Evolutionary conservation across 2,329 filamentous ascomycete genomes (phyloP), one percentile per base, ranked within the genome.

Genomic region (Didymella glomerata): DNA sequence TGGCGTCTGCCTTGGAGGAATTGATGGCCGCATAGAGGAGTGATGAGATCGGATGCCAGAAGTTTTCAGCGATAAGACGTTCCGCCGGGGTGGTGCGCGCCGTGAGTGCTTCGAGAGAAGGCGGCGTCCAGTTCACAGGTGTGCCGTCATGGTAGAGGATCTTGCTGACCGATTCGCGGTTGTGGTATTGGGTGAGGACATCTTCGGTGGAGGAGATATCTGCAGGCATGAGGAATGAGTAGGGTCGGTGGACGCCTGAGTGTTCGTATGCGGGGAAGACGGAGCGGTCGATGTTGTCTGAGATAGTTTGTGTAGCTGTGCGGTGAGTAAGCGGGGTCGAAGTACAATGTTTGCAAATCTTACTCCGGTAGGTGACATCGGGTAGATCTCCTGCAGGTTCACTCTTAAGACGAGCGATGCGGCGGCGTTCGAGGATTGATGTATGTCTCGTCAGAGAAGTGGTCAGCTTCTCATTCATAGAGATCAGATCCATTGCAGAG

Each of bases 381-480:
- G 68, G 65, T 5, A 66, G 13, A 5, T 64, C 52, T 7, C 74
- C 70, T 2, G 64, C 55, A 9, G 62, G 45, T 5, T 70, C 68
- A 24, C 73, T 69, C 47, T 64, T 71, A 3, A 76, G 49, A 30
- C 73, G 71, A 49, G 70, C 67, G 53, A 76, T 70, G 3, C 72
- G 67, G 27, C 72, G 68, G 16, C 69, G 67, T 53, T 76, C 74
- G n/a, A 71, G 55, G 9, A 71, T 52, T 42, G 71, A 71, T 10
- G 74, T 58, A 51, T 75, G 70, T 52, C 73, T 75, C 27, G 73
- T 74, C 51, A 73, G 50, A 42, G 73, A 76, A 8, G 56, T 62
- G 6, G 58, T 65, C 20, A 76, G 50, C 36, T 69, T 70, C 14
- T 56, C 47, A 30, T 72, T 72, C 40, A 73, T 59, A 8, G 63